phyloP scores from a whole-genome alignment of 768 basidiomycete genomes.

The Tricholoma furcatifolium region DNA sequence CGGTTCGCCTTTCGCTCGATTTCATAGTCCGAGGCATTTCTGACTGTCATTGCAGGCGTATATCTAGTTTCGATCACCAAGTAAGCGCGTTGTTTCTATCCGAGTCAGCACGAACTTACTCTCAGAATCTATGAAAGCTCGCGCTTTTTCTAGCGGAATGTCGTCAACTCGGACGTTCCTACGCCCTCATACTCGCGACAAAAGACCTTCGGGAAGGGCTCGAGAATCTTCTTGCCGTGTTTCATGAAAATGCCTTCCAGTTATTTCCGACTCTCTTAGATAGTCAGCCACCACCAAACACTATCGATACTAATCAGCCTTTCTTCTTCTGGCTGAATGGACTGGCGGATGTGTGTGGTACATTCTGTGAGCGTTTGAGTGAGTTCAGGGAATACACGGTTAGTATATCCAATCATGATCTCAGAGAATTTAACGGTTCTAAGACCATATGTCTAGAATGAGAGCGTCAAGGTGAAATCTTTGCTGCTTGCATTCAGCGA shows the following conservation, averaged over 20 bases:
- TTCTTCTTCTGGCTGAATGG: slow-evolving; percentile 9
- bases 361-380: slow-evolving; percentile 12
- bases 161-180: slow-evolving; percentile 17
- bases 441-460: slow-evolving; percentile 6
- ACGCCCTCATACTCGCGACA: slow-evolving; percentile 17
- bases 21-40: background rate
- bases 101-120: background rate
- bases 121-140: slow-evolving; percentile 8
- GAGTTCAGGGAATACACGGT: slow-evolving; percentile 22
- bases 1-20: no score
- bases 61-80: background rate
- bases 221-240: slow-evolving; percentile 7
- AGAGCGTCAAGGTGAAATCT: slow-evolving; percentile 12
- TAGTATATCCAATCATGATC: background rate
- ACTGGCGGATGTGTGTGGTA: slow-evolving; percentile 11
- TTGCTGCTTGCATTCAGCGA: slow-evolving; percentile 11
- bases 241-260: slow-evolving; percentile 11
- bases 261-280: background rate
- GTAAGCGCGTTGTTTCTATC: background rate
- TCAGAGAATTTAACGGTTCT: background rate
- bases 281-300: background rate
- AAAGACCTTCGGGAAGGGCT: slow-evolving; percentile 14
- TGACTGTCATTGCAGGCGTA: background rate
- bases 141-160: slow-evolving; percentile 11
- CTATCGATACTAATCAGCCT: background rate